phyloP scores from a whole-genome alignment of 805 yeast species.

The Teunomyces stri region DNA sequence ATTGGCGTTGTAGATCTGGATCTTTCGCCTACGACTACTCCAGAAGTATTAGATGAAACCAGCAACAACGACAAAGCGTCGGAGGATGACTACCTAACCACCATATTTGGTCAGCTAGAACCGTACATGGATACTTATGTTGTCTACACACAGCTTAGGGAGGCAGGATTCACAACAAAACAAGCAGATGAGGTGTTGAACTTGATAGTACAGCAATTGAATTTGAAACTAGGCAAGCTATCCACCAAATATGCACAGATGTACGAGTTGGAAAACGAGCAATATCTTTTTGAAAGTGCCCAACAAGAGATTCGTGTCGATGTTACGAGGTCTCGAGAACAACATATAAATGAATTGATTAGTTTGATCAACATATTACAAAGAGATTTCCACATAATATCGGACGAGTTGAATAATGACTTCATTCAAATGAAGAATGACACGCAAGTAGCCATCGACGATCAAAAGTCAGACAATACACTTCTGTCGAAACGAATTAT shows the following conservation, averaged over 20 bases:
- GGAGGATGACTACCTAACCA: constrained; percentile 43
- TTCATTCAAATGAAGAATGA: constrained; percentile 64
- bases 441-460: constrained; percentile 77
- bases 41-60: background rate
- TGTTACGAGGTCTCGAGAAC: constrained; percentile 67
- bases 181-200: constrained; percentile 63
- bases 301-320: constrained; percentile 83
- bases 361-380: constrained; percentile 67
- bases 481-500: constrained; percentile 66
- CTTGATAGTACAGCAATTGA: constrained; percentile 43
- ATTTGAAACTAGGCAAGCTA: constrained; percentile 42
- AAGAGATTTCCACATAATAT: constrained; percentile 66
- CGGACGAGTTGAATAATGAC: constrained; percentile 71
- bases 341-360: constrained; percentile 64
- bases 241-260: constrained; percentile 47
- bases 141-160: constrained; percentile 50
- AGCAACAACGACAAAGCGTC: constrained; percentile 6
- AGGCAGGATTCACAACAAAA: constrained; percentile 56
- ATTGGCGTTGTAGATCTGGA: background rate
- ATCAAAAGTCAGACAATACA: constrained; percentile 82
- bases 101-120: constrained; percentile 52
- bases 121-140: constrained; percentile 48
- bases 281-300: constrained; percentile 87
- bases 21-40: background rate
- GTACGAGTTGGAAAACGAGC: constrained; percentile 82